Base-by-base conservation (phyloP, 495 filamentous ascomycete species). In the Aspergillus biplanus region DNA sequence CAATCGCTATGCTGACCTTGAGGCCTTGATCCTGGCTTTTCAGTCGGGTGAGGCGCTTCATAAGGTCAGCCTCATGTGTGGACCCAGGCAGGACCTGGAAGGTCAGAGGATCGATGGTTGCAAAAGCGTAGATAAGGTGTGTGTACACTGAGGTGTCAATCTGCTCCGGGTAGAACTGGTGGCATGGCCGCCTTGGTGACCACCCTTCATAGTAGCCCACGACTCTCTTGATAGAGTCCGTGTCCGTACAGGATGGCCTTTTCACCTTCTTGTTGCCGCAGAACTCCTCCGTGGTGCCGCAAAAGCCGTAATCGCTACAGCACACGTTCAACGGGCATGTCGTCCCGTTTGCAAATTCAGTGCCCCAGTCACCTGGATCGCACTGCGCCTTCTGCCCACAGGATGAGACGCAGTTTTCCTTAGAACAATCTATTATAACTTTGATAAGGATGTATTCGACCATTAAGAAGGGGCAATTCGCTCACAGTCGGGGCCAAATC, bases 71-170 rank as follows among this genome's bases (percentile, higher is more conserved):
- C 32, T 63, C 77, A 67, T 8, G 32, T 48, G 12, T 16, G 39
- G 72, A 53, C 4, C 54, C 34, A 16, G 74, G 68, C 5, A 63
- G 39, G 13, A 81, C 56, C 31, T 69, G 46, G 54, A 70, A 82
- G 0, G 65, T 78, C 1, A 56, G 61, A 0, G 75, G 74, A 64
- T 83, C 67, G 54, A 85, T 72, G 33, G 54, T 60, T 0, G 73
- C 75, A 65, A 84, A 86, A 0, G 83, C 77, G 50, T 74, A 78
- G 66, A 76, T 74, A 7, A 86, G 58, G 65, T 85, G 80, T 6
- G 79, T 83, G 58, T 67, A 72, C 5, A 42, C 53, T 9, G 56
- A 47, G 21, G 48, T 11, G 1, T 57, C 55, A 7, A 76, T 65
- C 12, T 59, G 37, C 49, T 69, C 67, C 0, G 74, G 74, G 0